Evolutionary conservation across 805 yeast genomes (phyloP).

Genomic region (Ogataea henricii): DNA sequence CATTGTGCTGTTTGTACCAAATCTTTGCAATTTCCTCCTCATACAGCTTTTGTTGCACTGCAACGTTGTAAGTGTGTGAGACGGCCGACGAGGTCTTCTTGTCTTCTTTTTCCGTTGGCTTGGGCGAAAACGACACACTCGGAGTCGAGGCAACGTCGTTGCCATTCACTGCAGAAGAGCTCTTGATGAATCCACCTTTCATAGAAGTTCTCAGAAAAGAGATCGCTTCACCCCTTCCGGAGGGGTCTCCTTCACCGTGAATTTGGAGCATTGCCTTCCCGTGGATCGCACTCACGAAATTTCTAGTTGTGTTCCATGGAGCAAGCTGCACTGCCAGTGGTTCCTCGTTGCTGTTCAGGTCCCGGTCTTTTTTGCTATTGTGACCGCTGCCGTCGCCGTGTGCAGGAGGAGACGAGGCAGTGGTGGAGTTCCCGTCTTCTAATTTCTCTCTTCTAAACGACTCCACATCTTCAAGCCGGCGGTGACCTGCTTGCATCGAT

Average conservation of each 20-base stretch:
- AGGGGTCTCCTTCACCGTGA: conserved; percentile 93
- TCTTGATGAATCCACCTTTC: conserved; percentile 79
- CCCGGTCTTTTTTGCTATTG: conserved; percentile 23
- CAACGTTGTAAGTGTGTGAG: conserved; percentile 77
- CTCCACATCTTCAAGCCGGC: conserved; percentile 78
- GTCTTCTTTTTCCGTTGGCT: conserved; percentile 29
- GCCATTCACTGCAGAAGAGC: conserved; percentile 18
- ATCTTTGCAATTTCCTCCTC: conserved; percentile 86
- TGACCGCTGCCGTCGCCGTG: not conserved
- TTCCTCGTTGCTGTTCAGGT: conserved; percentile 48
- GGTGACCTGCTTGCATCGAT: conserved; percentile 93
- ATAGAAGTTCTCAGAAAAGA: conserved; percentile 88
- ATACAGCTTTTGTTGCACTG: conserved; percentile 85
- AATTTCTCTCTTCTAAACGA: conserved; percentile 46
- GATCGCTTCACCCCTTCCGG: conserved; percentile 87
- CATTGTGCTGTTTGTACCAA: conserved; percentile 82
- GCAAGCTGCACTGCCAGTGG: conserved; percentile 83
- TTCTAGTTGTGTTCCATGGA: conserved; percentile 92
- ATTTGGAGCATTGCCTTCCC: conserved; percentile 96
- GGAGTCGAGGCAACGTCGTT: conserved; percentile 18
- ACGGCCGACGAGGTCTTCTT: conserved; percentile 46
- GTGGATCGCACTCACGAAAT: conserved; percentile 90
- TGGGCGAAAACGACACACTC: conserved; percentile 16
- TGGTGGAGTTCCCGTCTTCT: conserved; percentile 20
- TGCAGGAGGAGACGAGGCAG: not conserved